Conservation (phyloP, 495 filamentous ascomycete species). For the Neurospora sp. region DNA sequence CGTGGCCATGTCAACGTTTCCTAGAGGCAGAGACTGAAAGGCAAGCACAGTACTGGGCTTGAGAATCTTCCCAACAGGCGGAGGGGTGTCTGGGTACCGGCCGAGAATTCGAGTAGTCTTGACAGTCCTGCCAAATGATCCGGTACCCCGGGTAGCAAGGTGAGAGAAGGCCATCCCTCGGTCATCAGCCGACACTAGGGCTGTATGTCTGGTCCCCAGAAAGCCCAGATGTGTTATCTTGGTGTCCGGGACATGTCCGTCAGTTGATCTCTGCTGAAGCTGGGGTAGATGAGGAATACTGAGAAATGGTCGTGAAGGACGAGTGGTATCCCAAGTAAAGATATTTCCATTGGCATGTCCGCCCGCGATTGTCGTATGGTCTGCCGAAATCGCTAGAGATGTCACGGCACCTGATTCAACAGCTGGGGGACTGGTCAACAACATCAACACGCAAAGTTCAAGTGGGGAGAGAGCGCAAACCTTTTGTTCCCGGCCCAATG, state of each 20-base stretch:
- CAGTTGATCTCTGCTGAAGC: conserved; percentile 51
- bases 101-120: conserved; percentile 86
- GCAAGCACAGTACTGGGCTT: conserved; percentile 95
- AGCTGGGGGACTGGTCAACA: conserved; percentile 42
- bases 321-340: conserved; percentile 90
- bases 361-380: conserved; percentile 81
- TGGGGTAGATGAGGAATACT: conserved; percentile 69
- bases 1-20: conserved; percentile 80
- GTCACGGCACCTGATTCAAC: conserved; percentile 85
- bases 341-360: conserved; percentile 88
- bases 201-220: conserved; percentile 88
- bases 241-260: conserved; percentile 73
- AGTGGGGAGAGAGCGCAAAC: conserved; percentile 33
- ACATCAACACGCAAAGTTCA: not conserved
- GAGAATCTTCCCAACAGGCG: conserved; percentile 47
- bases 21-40: conserved; percentile 81
- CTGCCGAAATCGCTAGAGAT: conserved; percentile 81
- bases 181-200: conserved; percentile 94
- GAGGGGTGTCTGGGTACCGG: conserved; percentile 65
- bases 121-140: conserved; percentile 72
- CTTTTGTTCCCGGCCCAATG: conserved; percentile 90
- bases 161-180: conserved; percentile 97
- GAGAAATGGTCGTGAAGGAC: conserved; percentile 75
- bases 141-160: conserved; percentile 82
- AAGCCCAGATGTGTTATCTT: conserved; percentile 86